phyloP scores from a whole-genome alignment of 495 filamentous ascomycete genomes.

The Aspergillus sclerotioniger region DNA sequence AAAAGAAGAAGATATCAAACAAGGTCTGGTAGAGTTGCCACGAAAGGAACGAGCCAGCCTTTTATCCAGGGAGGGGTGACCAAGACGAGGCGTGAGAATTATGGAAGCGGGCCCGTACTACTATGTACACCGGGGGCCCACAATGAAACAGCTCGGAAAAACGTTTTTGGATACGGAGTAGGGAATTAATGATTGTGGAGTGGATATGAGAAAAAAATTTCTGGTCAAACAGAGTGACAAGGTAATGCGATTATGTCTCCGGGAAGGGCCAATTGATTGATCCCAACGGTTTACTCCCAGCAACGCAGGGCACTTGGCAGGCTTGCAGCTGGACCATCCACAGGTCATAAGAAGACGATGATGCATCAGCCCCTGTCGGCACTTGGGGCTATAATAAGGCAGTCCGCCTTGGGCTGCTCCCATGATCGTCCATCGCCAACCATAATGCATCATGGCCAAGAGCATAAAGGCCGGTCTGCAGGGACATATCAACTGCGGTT shows the following conservation, averaged over 20 bases:
- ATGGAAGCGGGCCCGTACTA: neutral
- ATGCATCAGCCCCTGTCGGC: neutral
- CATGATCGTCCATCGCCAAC: conserved; percentile 5
- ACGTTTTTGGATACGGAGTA: neutral
- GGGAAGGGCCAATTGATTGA: neutral
- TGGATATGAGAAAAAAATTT: neutral
- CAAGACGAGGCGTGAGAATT: neutral
- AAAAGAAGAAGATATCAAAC: neutral
- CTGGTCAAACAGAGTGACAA: neutral
- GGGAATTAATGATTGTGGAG: neutral
- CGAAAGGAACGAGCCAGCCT: neutral
- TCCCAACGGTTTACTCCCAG: neutral
- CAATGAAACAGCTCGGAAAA: neutral
- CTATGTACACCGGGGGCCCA: neutral
- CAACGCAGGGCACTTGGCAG: neutral
- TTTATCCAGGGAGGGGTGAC: neutral
- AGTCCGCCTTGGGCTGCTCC: conserved; percentile 3
- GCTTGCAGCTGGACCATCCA: neutral
- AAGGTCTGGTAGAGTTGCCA: neutral
- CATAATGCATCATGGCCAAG: neutral
- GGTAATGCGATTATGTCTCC: neutral
- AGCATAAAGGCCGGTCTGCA: neutral
- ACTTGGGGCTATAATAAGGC: neutral
- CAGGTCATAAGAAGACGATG: neutral
- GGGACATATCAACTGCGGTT: conserved; percentile 9